Evolutionary conservation across 2,329 filamentous ascomycete species (phyloP), one percentile per base, ranked within the genome.

Genomic region (Sclerotinia spermophila): DNA sequence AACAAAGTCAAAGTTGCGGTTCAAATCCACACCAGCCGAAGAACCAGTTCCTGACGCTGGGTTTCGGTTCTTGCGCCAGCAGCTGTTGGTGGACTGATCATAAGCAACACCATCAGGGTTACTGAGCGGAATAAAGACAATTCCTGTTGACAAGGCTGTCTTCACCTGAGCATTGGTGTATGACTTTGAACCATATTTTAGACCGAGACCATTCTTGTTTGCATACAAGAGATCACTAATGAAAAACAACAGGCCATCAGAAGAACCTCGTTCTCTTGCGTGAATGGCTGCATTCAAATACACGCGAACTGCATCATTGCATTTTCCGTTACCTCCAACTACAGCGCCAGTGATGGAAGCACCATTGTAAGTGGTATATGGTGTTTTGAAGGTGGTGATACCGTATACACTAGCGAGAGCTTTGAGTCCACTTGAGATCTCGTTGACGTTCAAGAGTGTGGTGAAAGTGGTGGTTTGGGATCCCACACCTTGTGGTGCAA

Each of bases 31-130:
- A 27, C 85, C 85, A 38, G 84, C 70, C 15, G 79, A 78, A 38
- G 72, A 59, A 5, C 75, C 74, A 55, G 78, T 71, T 5, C 80
- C 77, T 1, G 81, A 79, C 38, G 78, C 81, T 0, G 82, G 80
- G 77, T 86, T 86, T 45, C 85, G 83, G 77, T 87, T 87, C 81
- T 86, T 87, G 73, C 85, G 83, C 86, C 85, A 87, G 80, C 85
- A 86, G 40, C 78, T 78, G 74, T 83, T 81, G 40, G 81, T 83
- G 27, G 79, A 76, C 75, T 87, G 85, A 73, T 87, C 86, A 74
- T 83, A 82, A 30, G 67, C 67, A 24, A 85, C 82, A 51, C 86
- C 86, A 72, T 87, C 86, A 0, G 86, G 84, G 78, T 87, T 87
- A 72, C 82, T 81, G n/a, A 86, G 77, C 3, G 85, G 82, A 51